phyloP scores from a whole-genome alignment of 768 basidiomycete species.

The Rhizopogon vulgaris region DNA sequence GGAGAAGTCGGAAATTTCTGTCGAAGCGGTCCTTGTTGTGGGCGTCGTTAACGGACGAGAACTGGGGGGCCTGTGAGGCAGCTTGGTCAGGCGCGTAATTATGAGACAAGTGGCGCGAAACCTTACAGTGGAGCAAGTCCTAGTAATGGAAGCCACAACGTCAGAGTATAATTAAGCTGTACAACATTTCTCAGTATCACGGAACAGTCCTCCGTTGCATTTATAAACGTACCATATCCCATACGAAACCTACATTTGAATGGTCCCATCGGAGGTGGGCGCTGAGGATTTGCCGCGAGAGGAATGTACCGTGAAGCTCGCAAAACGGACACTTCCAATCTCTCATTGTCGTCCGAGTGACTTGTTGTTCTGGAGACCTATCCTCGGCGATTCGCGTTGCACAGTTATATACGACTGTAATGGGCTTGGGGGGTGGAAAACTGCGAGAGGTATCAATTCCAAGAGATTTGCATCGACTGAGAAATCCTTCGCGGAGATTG shows the following conservation, averaged over 20 bases:
- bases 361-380: conserved; percentile 7
- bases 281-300: conserved; percentile 35
- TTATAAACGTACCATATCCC: conserved; percentile 28
- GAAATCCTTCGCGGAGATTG: conserved; percentile 46
- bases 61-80: neutral
- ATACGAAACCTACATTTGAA: conserved; percentile 28
- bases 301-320: conserved; percentile 36
- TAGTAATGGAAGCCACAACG: neutral
- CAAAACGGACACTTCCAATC: conserved; percentile 54
- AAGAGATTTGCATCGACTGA: conserved; percentile 30
- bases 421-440: conserved; percentile 11
- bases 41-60: neutral
- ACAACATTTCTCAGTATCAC: neutral
- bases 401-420: conserved; percentile 20
- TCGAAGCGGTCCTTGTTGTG: neutral
- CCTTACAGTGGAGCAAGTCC: neutral
- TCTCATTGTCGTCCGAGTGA: conserved; percentile 20
- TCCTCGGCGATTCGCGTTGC: conserved; percentile 5
- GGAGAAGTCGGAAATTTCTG: neutral
- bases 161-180: conserved; percentile 9
- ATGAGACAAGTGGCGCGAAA: neutral
- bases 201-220: neutral
- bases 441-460: conserved; percentile 28
- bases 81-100: neutral
- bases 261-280: conserved; percentile 51